phyloP scores from a whole-genome alignment of 2,329 filamentous ascomycete genomes.

The Sclerotinia nivalis region DNA sequence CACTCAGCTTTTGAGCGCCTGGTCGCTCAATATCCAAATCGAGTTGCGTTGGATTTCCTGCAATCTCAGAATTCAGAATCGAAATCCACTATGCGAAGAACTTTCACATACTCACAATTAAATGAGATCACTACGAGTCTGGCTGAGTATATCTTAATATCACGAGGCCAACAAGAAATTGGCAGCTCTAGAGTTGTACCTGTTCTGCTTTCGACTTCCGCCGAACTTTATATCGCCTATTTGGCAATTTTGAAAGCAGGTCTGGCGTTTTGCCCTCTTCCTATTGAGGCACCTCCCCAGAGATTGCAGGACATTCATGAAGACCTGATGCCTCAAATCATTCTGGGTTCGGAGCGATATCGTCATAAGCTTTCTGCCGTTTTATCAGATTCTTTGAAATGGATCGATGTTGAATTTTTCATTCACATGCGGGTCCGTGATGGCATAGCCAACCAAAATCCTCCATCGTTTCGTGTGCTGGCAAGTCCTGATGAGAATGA shows the following conservation, averaged over 20 bases:
- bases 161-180: neutral
- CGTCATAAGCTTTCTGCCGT: neutral
- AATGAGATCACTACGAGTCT: neutral
- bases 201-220: conserved; percentile 32
- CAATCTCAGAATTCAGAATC: neutral
- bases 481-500: conserved; percentile 4
- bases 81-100: neutral
- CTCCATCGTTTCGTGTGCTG: neutral
- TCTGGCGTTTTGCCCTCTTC: conserved; percentile 43
- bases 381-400: neutral
- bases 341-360: neutral
- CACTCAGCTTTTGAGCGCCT: conserved; percentile 14
- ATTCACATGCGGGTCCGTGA: neutral
- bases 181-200: conserved; percentile 6
- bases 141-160: conserved; percentile 1
- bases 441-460: neutral
- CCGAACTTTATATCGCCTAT: conserved; percentile 40
- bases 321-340: neutral
- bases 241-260: conserved; percentile 42
- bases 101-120: conserved; percentile 8
- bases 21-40: conserved; percentile 2
- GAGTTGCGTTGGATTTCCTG: conserved; percentile 16
- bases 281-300: conserved; percentile 34
- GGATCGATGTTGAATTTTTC: conserved; percentile 17
- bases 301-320: conserved; percentile 2